phyloP scores from a whole-genome alignment of 176 grass and related monocot species.

The Oryza glumipatula region DNA sequence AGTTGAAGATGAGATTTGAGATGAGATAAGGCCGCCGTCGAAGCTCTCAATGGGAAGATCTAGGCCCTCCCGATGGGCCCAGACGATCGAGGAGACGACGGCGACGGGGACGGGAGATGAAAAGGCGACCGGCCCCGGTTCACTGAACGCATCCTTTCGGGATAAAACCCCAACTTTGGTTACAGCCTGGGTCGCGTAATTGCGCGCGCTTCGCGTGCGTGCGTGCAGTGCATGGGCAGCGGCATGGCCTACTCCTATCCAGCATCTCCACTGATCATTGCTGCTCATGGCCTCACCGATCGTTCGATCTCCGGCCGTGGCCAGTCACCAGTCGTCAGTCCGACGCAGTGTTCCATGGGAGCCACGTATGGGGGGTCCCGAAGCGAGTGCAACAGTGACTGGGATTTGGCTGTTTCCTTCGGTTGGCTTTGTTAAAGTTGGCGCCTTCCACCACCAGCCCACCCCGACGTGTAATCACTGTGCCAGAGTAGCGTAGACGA shows the following conservation, averaged over 20 bases:
- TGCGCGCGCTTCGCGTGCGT: not conserved
- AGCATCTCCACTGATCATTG: too few species aligned
- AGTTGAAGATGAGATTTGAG: too few species aligned
- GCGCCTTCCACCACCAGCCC: not conserved
- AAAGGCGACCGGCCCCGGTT: not conserved
- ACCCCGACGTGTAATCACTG: not conserved
- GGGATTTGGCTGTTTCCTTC: not conserved
- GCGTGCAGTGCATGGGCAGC: not conserved
- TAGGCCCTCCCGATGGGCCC: not conserved
- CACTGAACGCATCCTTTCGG: not conserved
- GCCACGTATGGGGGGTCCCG: not conserved
- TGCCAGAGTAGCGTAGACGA: not conserved
- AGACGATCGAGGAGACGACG: too few species aligned
- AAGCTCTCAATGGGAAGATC: not conserved
- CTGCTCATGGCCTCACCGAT: not conserved
- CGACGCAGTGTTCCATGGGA: too few species aligned
- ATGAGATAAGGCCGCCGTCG: not conserved
- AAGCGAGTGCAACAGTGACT: not conserved
- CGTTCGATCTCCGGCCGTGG: too few species aligned
- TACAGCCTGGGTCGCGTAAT: not conserved
- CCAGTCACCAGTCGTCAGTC: too few species aligned
- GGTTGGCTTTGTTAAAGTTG: not conserved
- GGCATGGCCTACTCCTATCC: not conserved
- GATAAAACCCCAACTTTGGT: too few species aligned
- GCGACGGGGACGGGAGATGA: not conserved